These are phyloP conservation scores for Zangia roseola DNA, from an alignment of 768 basidiomycete species.

Conservation along the genomic window DNA sequence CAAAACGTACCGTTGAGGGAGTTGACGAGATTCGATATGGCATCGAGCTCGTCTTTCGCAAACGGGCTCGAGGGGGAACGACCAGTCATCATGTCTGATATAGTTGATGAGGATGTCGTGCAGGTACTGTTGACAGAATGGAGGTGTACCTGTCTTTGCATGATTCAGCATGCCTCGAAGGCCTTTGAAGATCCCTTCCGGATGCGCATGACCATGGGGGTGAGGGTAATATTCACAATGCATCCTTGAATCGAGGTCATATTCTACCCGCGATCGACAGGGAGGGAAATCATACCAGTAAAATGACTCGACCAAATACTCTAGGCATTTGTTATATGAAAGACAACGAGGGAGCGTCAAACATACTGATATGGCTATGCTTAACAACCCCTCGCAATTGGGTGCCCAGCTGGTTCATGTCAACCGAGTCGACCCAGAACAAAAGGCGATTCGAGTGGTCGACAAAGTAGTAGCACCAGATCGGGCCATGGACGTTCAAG, in stretches of 20 bases:
- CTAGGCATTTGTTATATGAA: constrained; percentile 3
- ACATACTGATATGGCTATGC: constrained; percentile 15
- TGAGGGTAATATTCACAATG: constrained; percentile 19
- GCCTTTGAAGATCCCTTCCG: not conserved
- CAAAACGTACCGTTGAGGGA: constrained; percentile 9
- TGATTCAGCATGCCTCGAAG: constrained; percentile 19
- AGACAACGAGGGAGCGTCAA: not conserved
- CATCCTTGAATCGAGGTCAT: constrained; percentile 9
- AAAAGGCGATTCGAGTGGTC: constrained; percentile 16
- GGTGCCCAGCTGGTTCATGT: not conserved
- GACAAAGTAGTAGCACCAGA: constrained; percentile 18
- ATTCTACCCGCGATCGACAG: no score
- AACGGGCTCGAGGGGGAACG: constrained; percentile 19
- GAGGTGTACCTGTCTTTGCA: constrained; percentile 8
- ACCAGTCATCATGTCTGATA: constrained; percentile 13
- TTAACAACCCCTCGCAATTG: constrained; percentile 7
- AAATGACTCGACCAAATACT: constrained; percentile 9
- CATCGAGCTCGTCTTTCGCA: constrained; percentile 12
- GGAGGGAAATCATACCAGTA: constrained; percentile 13
- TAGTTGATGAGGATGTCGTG: not conserved
- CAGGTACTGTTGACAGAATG: not conserved
- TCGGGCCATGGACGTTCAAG: constrained; percentile 4
- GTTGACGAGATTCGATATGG: constrained; percentile 14
- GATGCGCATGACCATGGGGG: not conserved
- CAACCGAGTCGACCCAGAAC: constrained; percentile 13